Evolutionary conservation across 2,329 filamentous ascomycete species (phyloP).

Genomic region (Thelonectria discophora): DNA sequence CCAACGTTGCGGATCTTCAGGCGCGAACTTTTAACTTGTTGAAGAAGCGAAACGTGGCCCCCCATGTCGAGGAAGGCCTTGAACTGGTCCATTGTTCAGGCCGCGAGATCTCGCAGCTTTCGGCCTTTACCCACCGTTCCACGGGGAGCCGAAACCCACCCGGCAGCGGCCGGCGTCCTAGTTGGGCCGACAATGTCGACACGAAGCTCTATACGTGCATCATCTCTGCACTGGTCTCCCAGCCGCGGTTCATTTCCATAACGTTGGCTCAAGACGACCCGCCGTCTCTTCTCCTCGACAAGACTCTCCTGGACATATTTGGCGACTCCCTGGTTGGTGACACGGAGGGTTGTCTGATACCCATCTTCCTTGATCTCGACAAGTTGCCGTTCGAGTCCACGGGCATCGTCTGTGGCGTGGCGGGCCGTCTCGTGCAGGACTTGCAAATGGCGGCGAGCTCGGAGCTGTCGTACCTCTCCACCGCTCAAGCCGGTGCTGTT

Average conservation of each 20-base stretch:
- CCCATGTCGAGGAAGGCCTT: slow-evolving; percentile 73
- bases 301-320: slow-evolving; percentile 70
- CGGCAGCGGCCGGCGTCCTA: slow-evolving; percentile 47
- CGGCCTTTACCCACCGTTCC: slow-evolving; percentile 50
- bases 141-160: slow-evolving; percentile 50
- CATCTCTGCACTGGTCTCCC: slow-evolving; percentile 67
- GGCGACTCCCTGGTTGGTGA: slow-evolving; percentile 80
- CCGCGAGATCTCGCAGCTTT: slow-evolving; percentile 55
- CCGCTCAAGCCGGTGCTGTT: slow-evolving; percentile 86
- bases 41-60: slow-evolving; percentile 77
- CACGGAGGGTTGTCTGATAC: slow-evolving; percentile 76
- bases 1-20: slow-evolving; percentile 82
- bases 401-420: slow-evolving; percentile 94
- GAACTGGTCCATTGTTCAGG: slow-evolving; percentile 86
- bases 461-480: slow-evolving; percentile 91
- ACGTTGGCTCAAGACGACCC: slow-evolving; percentile 78
- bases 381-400: slow-evolving; percentile 86
- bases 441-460: slow-evolving; percentile 66
- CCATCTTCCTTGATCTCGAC: slow-evolving; percentile 87
- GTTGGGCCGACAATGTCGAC: slow-evolving; percentile 69
- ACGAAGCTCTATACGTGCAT: slow-evolving; percentile 70
- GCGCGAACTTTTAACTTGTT: slow-evolving; percentile 84
- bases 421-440: slow-evolving; percentile 80
- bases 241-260: slow-evolving; percentile 76
- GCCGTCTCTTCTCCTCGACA: slow-evolving; percentile 77